Evolutionary conservation across 768 basidiomycete genomes (phyloP).

Genomic region (Dioszegia hungarica): DNA sequence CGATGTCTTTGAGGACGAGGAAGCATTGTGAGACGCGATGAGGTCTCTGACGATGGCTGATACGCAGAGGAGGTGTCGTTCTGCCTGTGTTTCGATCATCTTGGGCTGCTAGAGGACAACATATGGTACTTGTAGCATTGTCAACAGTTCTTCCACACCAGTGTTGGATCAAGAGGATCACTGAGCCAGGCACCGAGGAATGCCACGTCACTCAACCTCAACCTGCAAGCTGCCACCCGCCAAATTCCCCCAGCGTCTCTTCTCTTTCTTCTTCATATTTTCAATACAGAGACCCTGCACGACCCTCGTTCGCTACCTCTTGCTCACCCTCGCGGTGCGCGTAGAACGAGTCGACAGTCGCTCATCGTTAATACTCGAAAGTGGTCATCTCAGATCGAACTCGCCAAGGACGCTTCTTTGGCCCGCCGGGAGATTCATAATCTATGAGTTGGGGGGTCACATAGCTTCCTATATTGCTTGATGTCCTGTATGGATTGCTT

Average conservation of each 20-base stretch:
- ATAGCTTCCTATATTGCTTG: conserved; percentile 36
- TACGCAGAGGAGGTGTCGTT: conserved; percentile 80
- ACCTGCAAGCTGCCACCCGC: too few relatives aligned
- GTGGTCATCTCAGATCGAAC: conserved; percentile 26
- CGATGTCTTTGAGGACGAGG: conserved; percentile 23
- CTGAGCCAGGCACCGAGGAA: too few relatives aligned
- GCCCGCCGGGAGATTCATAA: conserved; percentile 29
- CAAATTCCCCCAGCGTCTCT: conserved; percentile 1
- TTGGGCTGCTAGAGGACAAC: conserved; percentile 1
- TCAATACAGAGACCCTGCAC: conserved; percentile 22
- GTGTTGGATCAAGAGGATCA: too few relatives aligned
- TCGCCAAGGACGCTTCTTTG: conserved; percentile 37
- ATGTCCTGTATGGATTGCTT: background rate
- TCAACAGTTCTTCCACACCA: too few relatives aligned
- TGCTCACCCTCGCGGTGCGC: background rate
- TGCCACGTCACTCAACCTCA: conserved; percentile 4
- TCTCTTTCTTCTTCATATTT: conserved; percentile 7
- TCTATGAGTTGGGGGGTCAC: conserved; percentile 40
- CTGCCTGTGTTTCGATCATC: conserved; percentile 67
- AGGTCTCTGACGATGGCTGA: conserved; percentile 92
- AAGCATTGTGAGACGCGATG: conserved; percentile 54
- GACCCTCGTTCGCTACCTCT: conserved; percentile 18
- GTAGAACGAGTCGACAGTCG: conserved; percentile 33
- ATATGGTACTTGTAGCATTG: background rate
- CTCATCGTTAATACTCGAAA: conserved; percentile 6